Evolutionary conservation across 495 filamentous ascomycete genomes (phyloP), one percentile per base, ranked within the genome.

Genomic region (Collariella sp.): DNA sequence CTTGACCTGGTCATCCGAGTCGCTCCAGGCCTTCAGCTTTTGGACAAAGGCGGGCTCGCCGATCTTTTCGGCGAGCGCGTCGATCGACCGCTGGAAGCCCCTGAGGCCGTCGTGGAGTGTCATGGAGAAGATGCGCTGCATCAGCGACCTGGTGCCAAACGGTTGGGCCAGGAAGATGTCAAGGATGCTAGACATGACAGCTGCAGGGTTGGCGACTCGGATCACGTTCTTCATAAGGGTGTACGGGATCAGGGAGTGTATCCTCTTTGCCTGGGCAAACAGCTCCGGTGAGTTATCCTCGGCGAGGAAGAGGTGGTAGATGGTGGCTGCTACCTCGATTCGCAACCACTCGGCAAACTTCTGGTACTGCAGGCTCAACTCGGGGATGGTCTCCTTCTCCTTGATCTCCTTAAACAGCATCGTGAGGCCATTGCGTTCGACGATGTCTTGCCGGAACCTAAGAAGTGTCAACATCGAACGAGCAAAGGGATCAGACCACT

Each of bases 331-430:
- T 39, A 98, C 85, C 70, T 98, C 93, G 62, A 98, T 98, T 24
- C 94, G 84, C 45, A 97, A 75, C 93, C 93, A 98, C 69, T 98
- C 93, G 24, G 91, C 91, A 63, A 98, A 98, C 64, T 97, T 97
- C 62, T 93, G 86, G 67, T 97, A 98, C 66, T 97, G 90, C 24
- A 93, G 80, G 61, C 86, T 91, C 20, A 98, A 78, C 58, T 97
- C 90, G 56, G 81, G 79, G 44, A 98, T 88, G 15, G 77, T 87
- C 38, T 85, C 70, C 72, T 97, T 96, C 46, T 87, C 83, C 55
- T 83, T 83, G 65, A 98, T 94, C 68, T 96, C 93, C 52, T 83
- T 76, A 69, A 98, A 96, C 19, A 98, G 83, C 66, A 88, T 93
- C 1, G 91, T 94, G 49, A 98, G 76, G 10, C 93, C 93, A 72